Evolutionary conservation across 1,284 basidiomycete genomes (phyloP), one percentile per base, ranked within the genome.

Genomic region (Marasmius sp.): DNA sequence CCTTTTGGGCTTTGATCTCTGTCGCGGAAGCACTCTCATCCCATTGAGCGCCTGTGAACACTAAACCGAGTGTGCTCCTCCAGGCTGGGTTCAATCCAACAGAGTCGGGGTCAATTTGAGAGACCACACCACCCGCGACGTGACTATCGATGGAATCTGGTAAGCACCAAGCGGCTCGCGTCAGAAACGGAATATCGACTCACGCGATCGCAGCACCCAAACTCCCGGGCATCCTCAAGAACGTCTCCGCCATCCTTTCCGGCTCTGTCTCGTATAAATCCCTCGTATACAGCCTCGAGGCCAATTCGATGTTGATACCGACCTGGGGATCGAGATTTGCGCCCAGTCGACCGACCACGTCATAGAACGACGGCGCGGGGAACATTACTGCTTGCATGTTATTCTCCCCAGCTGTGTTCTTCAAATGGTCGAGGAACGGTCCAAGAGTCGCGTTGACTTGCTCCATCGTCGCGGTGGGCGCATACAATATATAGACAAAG

Each of bases 51-150:
- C 60, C 68, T 12, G 69, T 63, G 6, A 67, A 41, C 9, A 70
- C 59, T 53, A 77, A 70, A 8, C 71, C 67, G 34, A 81, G 52
- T 1, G 78, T 73, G 12, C 72, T 69, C 6, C 81, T 70, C 79
- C 79, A 81, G 4, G 72, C 74, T 6, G 79, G 79, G 64, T 80
- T 77, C 22, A 81, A 59, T 9, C 77, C 79, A 7, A 71, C 73
- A 3, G 76, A 75, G 49, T 72, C 69, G 0, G 77, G 73, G 49
- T 75, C 67, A 2, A 71, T 66, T 18, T 71, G 65, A 12, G 72
- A 70, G 8, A 79, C 79, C 22, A 67, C 75, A 6, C 80, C 79
- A 1, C 80, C 78, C 12, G 71, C 74, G 11, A 80, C 65, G 12
- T 72, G 67, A 50, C 79, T 80, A 58, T 27, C 33, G 8, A 16